Evolutionary conservation across 2,329 filamentous ascomycete genomes (phyloP).

Genomic region (Diaporthe eres): DNA sequence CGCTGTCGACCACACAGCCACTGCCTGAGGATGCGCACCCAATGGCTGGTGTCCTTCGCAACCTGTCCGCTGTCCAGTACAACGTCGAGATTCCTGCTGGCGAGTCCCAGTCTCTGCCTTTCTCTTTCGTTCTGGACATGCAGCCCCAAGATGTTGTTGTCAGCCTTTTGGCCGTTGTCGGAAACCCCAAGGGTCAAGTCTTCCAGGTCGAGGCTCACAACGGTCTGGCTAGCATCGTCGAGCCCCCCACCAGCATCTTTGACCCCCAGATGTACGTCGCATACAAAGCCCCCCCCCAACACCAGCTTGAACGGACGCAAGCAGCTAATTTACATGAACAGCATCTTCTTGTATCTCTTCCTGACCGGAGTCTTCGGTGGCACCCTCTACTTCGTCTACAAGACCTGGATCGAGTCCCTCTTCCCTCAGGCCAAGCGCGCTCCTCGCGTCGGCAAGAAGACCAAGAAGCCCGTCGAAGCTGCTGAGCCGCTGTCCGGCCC

Average conservation of each 20-base stretch:
- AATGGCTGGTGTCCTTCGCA: slow-evolving; percentile 77
- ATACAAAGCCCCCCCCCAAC: not conserved
- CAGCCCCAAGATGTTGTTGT: slow-evolving; percentile 90
- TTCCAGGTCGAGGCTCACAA: slow-evolving; percentile 87
- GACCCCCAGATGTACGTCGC: slow-evolving; percentile 91
- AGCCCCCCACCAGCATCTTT: slow-evolving; percentile 90
- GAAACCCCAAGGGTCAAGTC: slow-evolving; percentile 74
- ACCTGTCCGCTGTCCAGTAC: slow-evolving; percentile 85
- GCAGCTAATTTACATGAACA: slow-evolving; percentile 53
- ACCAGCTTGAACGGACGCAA: not conserved
- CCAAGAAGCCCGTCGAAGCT: slow-evolving; percentile 76
- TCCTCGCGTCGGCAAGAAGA: slow-evolving; percentile 67
- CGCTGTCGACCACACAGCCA: slow-evolving; percentile 72
- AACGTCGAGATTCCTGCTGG: slow-evolving; percentile 81
- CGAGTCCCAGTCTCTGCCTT: slow-evolving; percentile 82
- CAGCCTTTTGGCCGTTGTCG: slow-evolving; percentile 81
- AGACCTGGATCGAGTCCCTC: slow-evolving; percentile 95
- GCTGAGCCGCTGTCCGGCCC: slow-evolving; percentile 75
- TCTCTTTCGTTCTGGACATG: slow-evolving; percentile 90
- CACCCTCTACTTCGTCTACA: slow-evolving; percentile 96
- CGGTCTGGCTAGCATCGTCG: slow-evolving; percentile 87
- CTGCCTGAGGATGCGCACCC: slow-evolving; percentile 63
- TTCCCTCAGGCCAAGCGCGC: slow-evolving; percentile 90
- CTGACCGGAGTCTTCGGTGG: slow-evolving; percentile 83
- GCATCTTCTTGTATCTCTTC: slow-evolving; percentile 97